Evolutionary conservation across 1,284 basidiomycete species (phyloP).

Genomic region (Cronartium quercuum): DNA sequence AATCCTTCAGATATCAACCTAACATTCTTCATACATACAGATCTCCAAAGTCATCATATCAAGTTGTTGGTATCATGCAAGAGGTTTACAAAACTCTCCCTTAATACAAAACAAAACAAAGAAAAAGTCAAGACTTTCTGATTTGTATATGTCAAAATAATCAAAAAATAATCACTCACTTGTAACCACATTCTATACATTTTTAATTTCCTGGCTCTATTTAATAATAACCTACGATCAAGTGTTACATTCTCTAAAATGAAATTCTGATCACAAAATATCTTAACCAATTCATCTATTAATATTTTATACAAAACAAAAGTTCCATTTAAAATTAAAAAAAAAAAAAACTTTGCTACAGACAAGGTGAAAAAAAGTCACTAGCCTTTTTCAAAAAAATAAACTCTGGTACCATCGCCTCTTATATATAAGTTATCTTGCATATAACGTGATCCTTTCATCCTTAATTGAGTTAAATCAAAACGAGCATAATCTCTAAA

Average conservation of each 20-base stretch:
- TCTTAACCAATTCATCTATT: conserved; percentile 68
- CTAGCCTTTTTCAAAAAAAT: conserved; percentile 80
- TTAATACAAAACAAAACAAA: too few species aligned
- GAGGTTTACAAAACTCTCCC: conserved; percentile 1
- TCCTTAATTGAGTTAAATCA: conserved; percentile 86
- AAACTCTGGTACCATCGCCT: conserved; percentile 92
- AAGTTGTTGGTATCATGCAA: too few species aligned
- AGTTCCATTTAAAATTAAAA: neutral
- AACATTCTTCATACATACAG: too few species aligned
- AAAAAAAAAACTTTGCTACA: too few species aligned
- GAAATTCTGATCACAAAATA: conserved; percentile 68
- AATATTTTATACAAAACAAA: neutral
- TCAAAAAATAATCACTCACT: conserved; percentile 18
- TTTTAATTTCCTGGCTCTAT: conserved; percentile 81
- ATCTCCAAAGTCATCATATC: too few species aligned
- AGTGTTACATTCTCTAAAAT: conserved; percentile 68
- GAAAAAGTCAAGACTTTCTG: too few species aligned
- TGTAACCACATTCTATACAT: conserved; percentile 66
- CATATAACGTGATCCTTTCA: conserved; percentile 71
- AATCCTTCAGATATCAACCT: too few species aligned
- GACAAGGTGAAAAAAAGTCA: too few species aligned
- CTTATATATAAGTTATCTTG: conserved; percentile 89
- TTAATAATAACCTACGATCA: conserved; percentile 81
- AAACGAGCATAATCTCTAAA: conserved; percentile 92
- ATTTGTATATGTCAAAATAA: neutral